These are phyloP conservation scores for Aureobasidium leucospermi DNA, from an alignment of 2,329 filamentous ascomycete species.

Conservation along the genomic window DNA sequence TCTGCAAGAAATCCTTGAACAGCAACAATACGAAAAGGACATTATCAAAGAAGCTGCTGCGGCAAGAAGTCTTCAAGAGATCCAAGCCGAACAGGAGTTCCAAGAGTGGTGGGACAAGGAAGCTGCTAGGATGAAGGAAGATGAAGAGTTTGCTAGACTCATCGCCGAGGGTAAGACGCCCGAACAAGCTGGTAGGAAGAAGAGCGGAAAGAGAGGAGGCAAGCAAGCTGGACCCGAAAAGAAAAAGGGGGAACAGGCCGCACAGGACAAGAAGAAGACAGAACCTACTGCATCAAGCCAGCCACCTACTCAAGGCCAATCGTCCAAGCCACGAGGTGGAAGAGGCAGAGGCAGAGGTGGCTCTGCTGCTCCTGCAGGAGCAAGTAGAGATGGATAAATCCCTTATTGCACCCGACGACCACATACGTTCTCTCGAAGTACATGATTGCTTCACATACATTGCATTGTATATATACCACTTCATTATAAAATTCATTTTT, in stretches of 20 bases:
- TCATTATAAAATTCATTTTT: no score
- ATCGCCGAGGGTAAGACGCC: not conserved
- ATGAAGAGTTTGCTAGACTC: slow-evolving; percentile 16
- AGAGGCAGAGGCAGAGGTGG: slow-evolving; percentile 14
- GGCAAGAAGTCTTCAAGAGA: slow-evolving; percentile 81
- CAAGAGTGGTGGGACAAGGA: slow-evolving; percentile 95
- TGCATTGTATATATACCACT: no score
- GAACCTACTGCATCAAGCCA: no score
- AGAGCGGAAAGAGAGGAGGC: slow-evolving; percentile 20
- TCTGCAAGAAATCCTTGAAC: slow-evolving; percentile 79
- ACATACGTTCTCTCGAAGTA: no score
- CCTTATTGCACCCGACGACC: no score
- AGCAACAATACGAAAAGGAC: slow-evolving; percentile 80
- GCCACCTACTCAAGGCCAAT: no score
- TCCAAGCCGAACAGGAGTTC: slow-evolving; percentile 94
- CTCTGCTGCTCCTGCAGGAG: not conserved
- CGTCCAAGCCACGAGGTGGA: no score
- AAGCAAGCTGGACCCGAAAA: slow-evolving; percentile 18
- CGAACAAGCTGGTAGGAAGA: slow-evolving; percentile 9
- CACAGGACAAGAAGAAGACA: no score
- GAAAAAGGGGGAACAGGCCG: slow-evolving; percentile 11
- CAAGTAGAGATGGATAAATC: not conserved
- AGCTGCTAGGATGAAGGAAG: slow-evolving; percentile 52
- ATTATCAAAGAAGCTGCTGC: slow-evolving; percentile 74
- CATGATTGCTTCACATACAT: no score